phyloP scores from a whole-genome alignment of 2,329 filamentous ascomycete species.

The Arthrocladium fulminans region DNA sequence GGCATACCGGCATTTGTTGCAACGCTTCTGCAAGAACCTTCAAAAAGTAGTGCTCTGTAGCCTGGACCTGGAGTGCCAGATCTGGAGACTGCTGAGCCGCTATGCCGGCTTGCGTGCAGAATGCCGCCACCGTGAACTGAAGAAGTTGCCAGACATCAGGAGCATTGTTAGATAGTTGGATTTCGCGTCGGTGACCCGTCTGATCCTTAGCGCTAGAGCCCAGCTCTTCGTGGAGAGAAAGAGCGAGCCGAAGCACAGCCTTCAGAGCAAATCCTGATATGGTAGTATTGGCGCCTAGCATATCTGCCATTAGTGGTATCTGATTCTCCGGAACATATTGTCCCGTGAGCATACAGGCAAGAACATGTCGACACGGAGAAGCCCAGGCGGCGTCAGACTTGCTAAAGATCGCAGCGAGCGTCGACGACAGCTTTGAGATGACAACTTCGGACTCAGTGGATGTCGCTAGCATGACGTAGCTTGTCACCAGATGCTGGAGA shows the following conservation, averaged over 20 bases:
- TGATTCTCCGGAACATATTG: conserved; percentile 30
- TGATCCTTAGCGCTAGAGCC: not conserved
- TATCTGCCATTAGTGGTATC: conserved; percentile 31
- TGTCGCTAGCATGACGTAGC: conserved; percentile 35
- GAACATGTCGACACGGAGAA: conserved; percentile 21
- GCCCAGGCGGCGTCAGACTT: conserved; percentile 33
- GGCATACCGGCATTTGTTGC: conserved; percentile 1
- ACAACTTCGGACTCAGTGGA: conserved; percentile 32
- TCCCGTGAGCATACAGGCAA: conserved; percentile 31
- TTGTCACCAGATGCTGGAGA: conserved; percentile 33
- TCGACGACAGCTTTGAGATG: conserved; percentile 39
- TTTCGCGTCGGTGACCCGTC: conserved; percentile 9
- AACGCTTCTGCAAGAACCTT: not conserved
- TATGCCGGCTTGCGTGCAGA: not conserved
- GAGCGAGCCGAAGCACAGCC: conserved; percentile 20
- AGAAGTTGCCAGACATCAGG: conserved; percentile 17
- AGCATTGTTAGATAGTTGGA: conserved; percentile 13
- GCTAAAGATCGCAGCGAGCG: conserved; percentile 36
- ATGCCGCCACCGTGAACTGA: conserved; percentile 7
- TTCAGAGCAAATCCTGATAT: conserved; percentile 14
- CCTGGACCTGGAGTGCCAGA: not conserved
- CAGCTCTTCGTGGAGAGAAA: conserved; percentile 32
- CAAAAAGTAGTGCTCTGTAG: not conserved
- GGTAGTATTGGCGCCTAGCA: conserved; percentile 18
- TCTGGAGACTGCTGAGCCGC: no score